Conservation (phyloP, 1,284 basidiomycete species). For the Cryptococcus neoformans region DNA sequence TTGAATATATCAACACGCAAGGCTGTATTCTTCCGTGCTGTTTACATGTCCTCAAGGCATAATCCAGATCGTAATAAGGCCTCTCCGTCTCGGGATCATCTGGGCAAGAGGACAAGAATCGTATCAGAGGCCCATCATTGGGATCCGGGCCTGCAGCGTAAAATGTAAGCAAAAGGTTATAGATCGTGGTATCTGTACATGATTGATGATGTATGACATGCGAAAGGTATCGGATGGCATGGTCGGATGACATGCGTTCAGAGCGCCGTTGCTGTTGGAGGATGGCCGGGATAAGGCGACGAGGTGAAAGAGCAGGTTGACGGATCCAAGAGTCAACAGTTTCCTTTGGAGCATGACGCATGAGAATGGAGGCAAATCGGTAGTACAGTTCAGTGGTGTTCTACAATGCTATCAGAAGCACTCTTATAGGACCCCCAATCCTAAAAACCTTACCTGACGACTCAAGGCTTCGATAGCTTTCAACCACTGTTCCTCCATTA, state of each 20-base stretch:
- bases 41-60: conserved; percentile 89
- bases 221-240: conserved; percentile 83
- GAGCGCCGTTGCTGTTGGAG: conserved; percentile 64
- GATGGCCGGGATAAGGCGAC: conserved; percentile 84
- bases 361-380: conserved; percentile 81
- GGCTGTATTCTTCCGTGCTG: conserved; percentile 76
- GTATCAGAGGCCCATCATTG: conserved; percentile 78
- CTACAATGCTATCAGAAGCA: conserved; percentile 50
- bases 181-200: conserved; percentile 79
- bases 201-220: conserved; percentile 68
- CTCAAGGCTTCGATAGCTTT: conserved; percentile 86
- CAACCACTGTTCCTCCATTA: conserved; percentile 85
- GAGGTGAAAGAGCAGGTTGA: conserved; percentile 71
- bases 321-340: conserved; percentile 91
- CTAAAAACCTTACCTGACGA: conserved; percentile 62
- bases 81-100: conserved; percentile 75
- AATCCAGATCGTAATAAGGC: conserved; percentile 96
- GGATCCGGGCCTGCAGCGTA: conserved; percentile 57
- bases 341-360: conserved; percentile 79
- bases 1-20: conserved; percentile 95
- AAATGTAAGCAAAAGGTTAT: conserved; percentile 91
- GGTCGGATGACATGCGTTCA: conserved; percentile 56
- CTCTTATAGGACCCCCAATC: neutral
- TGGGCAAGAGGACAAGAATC: conserved; percentile 81
- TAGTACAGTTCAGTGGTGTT: conserved; percentile 74